phyloP scores from a whole-genome alignment of 768 basidiomycete genomes.

The Boletus patriciae region DNA sequence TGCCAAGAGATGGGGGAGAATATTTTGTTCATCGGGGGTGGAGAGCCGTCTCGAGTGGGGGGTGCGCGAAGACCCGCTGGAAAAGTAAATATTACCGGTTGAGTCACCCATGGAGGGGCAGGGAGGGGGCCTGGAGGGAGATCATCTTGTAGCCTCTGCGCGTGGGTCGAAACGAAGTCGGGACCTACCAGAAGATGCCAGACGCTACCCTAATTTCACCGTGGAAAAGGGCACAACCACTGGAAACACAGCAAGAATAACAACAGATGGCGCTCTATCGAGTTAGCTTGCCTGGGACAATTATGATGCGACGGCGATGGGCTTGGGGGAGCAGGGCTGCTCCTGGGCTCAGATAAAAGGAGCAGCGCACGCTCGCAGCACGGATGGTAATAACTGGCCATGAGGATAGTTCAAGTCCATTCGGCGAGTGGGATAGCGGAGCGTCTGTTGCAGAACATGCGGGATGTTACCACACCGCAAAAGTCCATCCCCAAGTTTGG shows the following conservation, averaged over 20 bases:
- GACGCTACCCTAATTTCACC: constrained; percentile 22
- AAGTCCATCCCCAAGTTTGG: constrained; percentile 30
- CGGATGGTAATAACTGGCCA: constrained; percentile 24
- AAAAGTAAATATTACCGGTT: constrained; percentile 14
- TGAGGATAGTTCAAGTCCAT: constrained; percentile 25
- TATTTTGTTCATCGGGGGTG: constrained; percentile 15
- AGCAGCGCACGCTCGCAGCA: constrained; percentile 25
- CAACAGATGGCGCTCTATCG: neutral
- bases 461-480: constrained; percentile 26
- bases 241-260: constrained; percentile 14
- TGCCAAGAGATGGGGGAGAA: constrained; percentile 19
- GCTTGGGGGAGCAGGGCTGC: constrained; percentile 8
- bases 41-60: constrained; percentile 14
- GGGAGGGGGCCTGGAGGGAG: constrained; percentile 9
- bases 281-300: neutral
- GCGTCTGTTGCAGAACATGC: constrained; percentile 20
- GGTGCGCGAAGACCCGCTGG: constrained; percentile 11
- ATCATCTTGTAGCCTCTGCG: constrained; percentile 24
- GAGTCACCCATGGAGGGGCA: constrained; percentile 23
- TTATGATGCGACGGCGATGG: constrained; percentile 5
- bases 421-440: constrained; percentile 21
- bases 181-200: constrained; percentile 23
- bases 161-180: constrained; percentile 6
- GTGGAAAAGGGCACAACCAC: constrained; percentile 30
- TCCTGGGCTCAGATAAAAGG: constrained; percentile 31